phyloP scores from a whole-genome alignment of 1,139 yeast species.

The Debaryomyces singareniensis region DNA sequence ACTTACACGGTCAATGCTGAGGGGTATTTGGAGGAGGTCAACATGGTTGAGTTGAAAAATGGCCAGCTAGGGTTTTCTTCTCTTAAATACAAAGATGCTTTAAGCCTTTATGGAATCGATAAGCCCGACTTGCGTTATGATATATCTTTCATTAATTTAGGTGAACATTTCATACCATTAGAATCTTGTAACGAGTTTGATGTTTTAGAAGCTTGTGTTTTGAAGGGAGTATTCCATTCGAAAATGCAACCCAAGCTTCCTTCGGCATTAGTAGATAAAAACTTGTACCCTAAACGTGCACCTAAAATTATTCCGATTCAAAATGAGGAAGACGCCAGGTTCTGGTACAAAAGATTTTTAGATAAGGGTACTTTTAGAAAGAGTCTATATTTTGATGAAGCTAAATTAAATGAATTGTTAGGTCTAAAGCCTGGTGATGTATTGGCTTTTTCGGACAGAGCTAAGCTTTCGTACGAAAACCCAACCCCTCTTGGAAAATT shows the following conservation, averaged over 20 bases:
- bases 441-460: slow-evolving; percentile 68
- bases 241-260: slow-evolving; percentile 16
- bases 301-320: slow-evolving; percentile 54
- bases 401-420: slow-evolving; percentile 24
- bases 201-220: slow-evolving; percentile 65
- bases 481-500: slow-evolving; percentile 92
- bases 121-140: slow-evolving; percentile 83
- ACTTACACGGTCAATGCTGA: slow-evolving; percentile 25
- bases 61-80: slow-evolving; percentile 29
- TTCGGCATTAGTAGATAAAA: slow-evolving; percentile 29
- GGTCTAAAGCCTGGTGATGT: slow-evolving; percentile 63
- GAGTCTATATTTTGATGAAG: slow-evolving; percentile 11
- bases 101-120: slow-evolving; percentile 78
- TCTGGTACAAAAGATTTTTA: slow-evolving; percentile 38
- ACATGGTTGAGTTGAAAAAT: background rate
- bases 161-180: slow-evolving; percentile 28
- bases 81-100: slow-evolving; percentile 61
- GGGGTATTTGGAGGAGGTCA: slow-evolving; percentile 18
- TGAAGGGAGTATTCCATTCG: slow-evolving; percentile 42
- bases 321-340: slow-evolving; percentile 22
- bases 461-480: slow-evolving; percentile 67
- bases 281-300: slow-evolving; percentile 49
- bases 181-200: slow-evolving; percentile 42
- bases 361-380: slow-evolving; percentile 22
- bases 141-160: slow-evolving; percentile 45